Evolutionary conservation across 495 filamentous ascomycete genomes (phyloP), one percentile per base, ranked within the genome.

Genomic region (Cercophora sp.): DNA sequence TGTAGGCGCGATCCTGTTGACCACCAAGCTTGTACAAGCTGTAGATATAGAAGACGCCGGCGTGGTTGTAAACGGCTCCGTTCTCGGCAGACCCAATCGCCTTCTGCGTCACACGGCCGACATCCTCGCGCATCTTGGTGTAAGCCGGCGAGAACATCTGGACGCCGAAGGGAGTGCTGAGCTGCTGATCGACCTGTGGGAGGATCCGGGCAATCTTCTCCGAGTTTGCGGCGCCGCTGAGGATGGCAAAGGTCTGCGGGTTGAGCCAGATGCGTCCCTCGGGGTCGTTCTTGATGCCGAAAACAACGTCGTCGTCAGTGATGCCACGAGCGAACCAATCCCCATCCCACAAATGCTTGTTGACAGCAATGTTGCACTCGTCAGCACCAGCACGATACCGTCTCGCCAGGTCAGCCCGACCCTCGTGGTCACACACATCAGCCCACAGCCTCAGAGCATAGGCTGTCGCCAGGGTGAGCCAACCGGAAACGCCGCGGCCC

Each of bases 211-310:
- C 52, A 25, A 73, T 70, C 51, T 80, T 73, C 9, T 69, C 62
- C 4, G 52, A 13, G 47, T 56, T 69, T 0, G 77, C 76, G 2
- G 76, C 78, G 15, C 78, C 77, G 53, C 74, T 68, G 20, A 81
- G 70, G 29, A 81, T 79, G 42, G 76, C 71, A 62, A 68, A 81
- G 1, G 76, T 66, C 51, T 81, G 78, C 6, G 78, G 77, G 53
- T 81, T 81, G 48, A 81, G 65, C 78, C 78, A 81, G 54, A 81
- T 80, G 41, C 76, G 72, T 24, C 78, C 78, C 58, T 81, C 76
- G 3, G 29, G 22, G 45, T 81, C 78, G 23, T 64, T 60, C 60
- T 74, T 70, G 54, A 71, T 65, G 50, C 78, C 78, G 48, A 81
- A 81, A 27, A 61, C 55, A 41, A 79, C 74, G 44, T 68, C 61